Conservation (phyloP, 2,329 filamentous ascomycete species). For the Ophiostoma himal-ulmi region DNA sequence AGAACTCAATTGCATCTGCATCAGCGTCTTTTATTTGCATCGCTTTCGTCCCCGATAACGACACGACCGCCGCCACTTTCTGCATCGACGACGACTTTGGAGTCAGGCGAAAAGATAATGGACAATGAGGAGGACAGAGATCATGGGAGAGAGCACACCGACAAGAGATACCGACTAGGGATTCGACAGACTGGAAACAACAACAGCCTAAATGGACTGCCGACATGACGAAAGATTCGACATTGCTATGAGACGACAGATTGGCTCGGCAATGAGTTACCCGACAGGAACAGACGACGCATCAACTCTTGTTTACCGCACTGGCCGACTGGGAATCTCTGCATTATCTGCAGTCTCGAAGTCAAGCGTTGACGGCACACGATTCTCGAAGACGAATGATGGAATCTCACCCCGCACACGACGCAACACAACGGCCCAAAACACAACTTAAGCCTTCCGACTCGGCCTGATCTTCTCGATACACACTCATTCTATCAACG, state of each 20-base stretch:
- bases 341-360: not conserved
- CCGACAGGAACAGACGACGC: not conserved
- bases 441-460: not conserved
- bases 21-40: not conserved
- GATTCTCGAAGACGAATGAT: not conserved
- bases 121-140: constrained; percentile 4
- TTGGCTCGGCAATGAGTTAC: not conserved
- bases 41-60: not conserved
- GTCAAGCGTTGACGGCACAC: not conserved
- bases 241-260: not conserved
- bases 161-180: not conserved
- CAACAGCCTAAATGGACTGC: not conserved
- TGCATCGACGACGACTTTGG: constrained; percentile 15
- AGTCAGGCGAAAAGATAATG: not conserved
- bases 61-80: not conserved
- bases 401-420: not conserved
- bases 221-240: not conserved
- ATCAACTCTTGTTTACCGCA: not conserved
- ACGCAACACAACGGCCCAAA: not conserved
- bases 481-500: not conserved
- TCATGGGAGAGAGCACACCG: not conserved
- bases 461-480: not conserved
- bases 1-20: not conserved
- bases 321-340: not conserved
- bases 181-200: not conserved